These are phyloP conservation scores for Hemerocallis citrina DNA, from an alignment of 106 monocot genomes.

Conservation along the genomic window DNA sequence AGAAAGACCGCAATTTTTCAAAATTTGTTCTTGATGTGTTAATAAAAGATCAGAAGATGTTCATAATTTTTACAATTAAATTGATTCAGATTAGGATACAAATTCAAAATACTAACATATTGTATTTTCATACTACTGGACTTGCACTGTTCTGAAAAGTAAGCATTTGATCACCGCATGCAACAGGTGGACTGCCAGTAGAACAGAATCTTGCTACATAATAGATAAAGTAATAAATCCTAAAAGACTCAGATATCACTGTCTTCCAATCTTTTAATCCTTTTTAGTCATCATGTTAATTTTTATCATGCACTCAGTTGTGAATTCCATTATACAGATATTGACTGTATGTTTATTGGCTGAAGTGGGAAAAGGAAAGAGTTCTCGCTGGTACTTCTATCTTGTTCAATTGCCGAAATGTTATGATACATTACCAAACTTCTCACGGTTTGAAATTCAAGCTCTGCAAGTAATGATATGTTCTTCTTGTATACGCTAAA, in stretches of 20 bases:
- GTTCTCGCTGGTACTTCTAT: conserved; percentile 84
- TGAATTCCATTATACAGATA: conserved; percentile 34
- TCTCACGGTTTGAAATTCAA: conserved; percentile 49
- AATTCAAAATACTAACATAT: background rate
- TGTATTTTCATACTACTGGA: background rate
- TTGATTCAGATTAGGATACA: too few species aligned
- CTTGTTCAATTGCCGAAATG: conserved; percentile 53
- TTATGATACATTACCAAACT: conserved; percentile 60
- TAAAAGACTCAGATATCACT: background rate
- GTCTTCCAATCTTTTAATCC: background rate
- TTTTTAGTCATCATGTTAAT: background rate
- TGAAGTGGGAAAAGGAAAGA: conserved; percentile 82
- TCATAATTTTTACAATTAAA: too few species aligned
- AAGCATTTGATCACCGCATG: background rate
- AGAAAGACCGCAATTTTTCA: too few species aligned
- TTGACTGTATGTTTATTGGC: conserved; percentile 74
- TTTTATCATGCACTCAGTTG: background rate
- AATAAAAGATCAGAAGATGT: too few species aligned
- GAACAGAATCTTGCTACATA: too few species aligned
- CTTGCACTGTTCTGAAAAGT: background rate
- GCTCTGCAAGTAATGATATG: conserved; percentile 51
- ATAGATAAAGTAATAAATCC: background rate
- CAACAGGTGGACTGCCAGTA: background rate
- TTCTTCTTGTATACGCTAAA: background rate
- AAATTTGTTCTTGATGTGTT: too few species aligned